Evolutionary conservation across 805 yeast genomes (phyloP), one percentile per base, ranked within the genome.

Genomic region (Kluyveromyces aestuarii): DNA sequence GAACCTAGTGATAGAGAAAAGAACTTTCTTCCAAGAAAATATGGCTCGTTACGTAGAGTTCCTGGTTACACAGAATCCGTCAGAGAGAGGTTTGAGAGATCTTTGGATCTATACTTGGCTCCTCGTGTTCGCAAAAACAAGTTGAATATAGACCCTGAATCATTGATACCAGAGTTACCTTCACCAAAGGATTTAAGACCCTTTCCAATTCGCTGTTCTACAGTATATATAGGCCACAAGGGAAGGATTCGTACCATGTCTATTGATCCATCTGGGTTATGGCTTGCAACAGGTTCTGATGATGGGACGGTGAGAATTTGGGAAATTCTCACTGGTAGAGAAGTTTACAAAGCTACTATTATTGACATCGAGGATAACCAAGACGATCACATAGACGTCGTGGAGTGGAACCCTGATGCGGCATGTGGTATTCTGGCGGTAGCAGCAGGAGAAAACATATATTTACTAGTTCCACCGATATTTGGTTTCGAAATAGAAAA

Each of bases 201-300:
- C 16, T 93, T 93, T 82, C 99, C 99, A 45, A 86, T 89, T 60
- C 79, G 81, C 61, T 81, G 93, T 56, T 84, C 97, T 2, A 89
- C 96, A 5, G 69, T 81, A 1, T 91, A 80, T 65, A 75, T 75
- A 52, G 99, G 99, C 30, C 99, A 91, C 64, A 70, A 71, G 40
- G 96, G 84, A 41, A 82, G 82, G 59, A 82, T 93, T 45, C 82
- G 99, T 66, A 75, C 91, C 2, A 62, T 93, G 27, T 79, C 90
- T 8, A 77, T 91, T 44, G 96, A 91, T 63, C 95, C 96, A 45
- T 74, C 81, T 33, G 99, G 99, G 5, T 74, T 84, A 58, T 93
- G 96, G 93, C 72, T 93, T 49, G 99, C 99, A 18, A 93, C 99
- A 3, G 99, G 97, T 50, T 86, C 96, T 16, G 98, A 93, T 64